Base-by-base conservation (phyloP, 2,329 filamentous ascomycete species). In the Sarocladium oryzae region DNA sequence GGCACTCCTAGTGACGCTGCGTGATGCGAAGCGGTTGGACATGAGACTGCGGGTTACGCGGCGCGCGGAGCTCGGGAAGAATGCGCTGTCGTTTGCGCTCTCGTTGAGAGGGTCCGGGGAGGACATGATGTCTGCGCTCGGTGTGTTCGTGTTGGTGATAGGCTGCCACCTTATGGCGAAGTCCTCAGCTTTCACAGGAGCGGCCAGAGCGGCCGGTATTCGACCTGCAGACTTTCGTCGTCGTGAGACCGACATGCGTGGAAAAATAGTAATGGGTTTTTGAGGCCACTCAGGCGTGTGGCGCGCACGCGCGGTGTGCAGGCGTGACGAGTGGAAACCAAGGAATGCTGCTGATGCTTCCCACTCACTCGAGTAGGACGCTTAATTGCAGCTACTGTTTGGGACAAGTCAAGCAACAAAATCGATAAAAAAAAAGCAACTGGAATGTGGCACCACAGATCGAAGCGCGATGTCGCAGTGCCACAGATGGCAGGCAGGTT, bases 21-120 rank as follows among this genome's bases (percentile, higher is more conserved):
- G 41, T 20, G 51, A 37, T 18, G 23, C 26, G 33, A 37, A 51
- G 23, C 49, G 45, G 53, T 63, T 62, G 11, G 71, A 66, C 16
- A 66, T 64, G 41, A 71, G 69, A 57, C 71, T 77, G 36, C 69
- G 71, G 16, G 76, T 72, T 52, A 73, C 63, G 59, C 70, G 72
- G 45, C 67, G 67, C 40, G 66, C 63, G 30, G 66, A 58, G 30
- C 69, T 65, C 13, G 70, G 65, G 28, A 62, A 58, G 53, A 63
- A 66, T 52, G 57, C 59, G 51, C 61, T 57, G 51, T 65, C 59
- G n/a, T 63, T 60, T 40, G 68, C 68, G 49, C 58, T 56, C 46
- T 70, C 68, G 61, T 72, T 75, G 53, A 78, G 66, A 40, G 75
- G 75, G 61, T 78, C 75, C 35, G 75, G 75, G 56, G 75, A 77